phyloP scores from a whole-genome alignment of 1,284 basidiomycete species.

The Meira nashicola region DNA sequence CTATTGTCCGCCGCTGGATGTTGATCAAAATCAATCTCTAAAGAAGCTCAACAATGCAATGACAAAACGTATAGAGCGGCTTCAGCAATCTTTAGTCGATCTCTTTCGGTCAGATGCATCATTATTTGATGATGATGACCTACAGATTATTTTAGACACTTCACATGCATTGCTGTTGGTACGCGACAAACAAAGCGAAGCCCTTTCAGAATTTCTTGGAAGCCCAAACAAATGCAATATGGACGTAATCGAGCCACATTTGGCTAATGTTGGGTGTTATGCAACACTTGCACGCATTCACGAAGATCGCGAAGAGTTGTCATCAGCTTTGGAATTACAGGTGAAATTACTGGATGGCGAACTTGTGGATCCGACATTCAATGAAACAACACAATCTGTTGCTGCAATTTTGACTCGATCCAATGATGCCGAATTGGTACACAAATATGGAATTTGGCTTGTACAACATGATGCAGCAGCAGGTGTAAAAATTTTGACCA shows the following conservation, averaged over 20 bases:
- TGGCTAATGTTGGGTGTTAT: conserved; percentile 14
- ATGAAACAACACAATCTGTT: conserved; percentile 18
- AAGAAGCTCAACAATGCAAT: conserved; percentile 18
- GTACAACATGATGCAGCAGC: conserved; percentile 31
- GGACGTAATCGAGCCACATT: conserved; percentile 14
- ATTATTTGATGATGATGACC: neutral
- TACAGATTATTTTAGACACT: conserved; percentile 10
- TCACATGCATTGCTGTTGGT: conserved; percentile 11
- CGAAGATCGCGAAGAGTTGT: conserved; percentile 16
- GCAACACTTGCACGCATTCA: conserved; percentile 21
- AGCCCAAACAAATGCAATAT: conserved; percentile 21
- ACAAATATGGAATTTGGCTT: conserved; percentile 36
- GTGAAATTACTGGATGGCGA: conserved; percentile 30
- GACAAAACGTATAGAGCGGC: conserved; percentile 17
- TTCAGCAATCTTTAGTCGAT: conserved; percentile 20
- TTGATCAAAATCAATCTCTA: conserved; percentile 14
- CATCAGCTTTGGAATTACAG: conserved; percentile 24
- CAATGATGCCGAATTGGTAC: conserved; percentile 18
- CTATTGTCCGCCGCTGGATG: conserved; percentile 30
- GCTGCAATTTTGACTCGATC: conserved; percentile 15
- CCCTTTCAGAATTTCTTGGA: conserved; percentile 19
- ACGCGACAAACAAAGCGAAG: conserved; percentile 1
- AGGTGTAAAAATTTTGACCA: conserved; percentile 30
- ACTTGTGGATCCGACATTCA: conserved; percentile 19
- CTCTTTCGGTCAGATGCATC: neutral